Base-by-base conservation (phyloP, 192 early-diverging fungal species). In the Diversispora epigaea region DNA sequence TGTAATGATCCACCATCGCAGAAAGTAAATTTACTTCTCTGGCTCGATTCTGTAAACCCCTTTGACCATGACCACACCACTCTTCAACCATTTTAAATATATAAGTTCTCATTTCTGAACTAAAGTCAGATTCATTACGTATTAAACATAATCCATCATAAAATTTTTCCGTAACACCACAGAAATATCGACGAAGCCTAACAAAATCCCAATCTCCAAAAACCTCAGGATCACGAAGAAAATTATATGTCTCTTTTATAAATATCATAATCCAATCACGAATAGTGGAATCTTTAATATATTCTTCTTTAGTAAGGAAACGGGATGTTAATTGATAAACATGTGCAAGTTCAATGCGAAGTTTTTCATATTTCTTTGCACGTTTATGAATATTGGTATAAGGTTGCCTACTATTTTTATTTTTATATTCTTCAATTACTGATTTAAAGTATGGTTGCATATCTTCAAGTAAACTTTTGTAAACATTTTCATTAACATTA, bases 191-290 rank as follows among this genome's bases (percentile, higher is more conserved):
- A 6, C 96, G 87, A 22, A 97, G 85, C 60, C 90, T 85, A 57
- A 94, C 93, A 80, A 93, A 93, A 56, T 96, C 95, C 91, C 91
- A 94, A 17, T 98, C 96, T 45, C 79, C 73, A 75, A 93, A 89
- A 44, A 93, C 88, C 0, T 92, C 86, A 0, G 88, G 75, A 67
- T 96, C 93, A 0, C 86, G 77, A 52, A 99, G 83, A 63, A 98
- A 95, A 6, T 83, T 80, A 50, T 85, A 80, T 0, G 91, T 95
- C 63, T 95, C 92, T 47, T 90, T 89, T 40, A 95, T 79, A 79
- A 93, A 98, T 6, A 82, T 81, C 45, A 92, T 87, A 6, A 96
- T 85, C 40, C 85, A 83, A 21, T 82, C 77, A 71, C 93, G 84
- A 3, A 92, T 75, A n/a, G 76, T 77, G 10, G 91, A 85, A 68